Percentiles rank a stretch among this genome's conserved stretches.
phyloP scores from a whole-genome alignment of 2,329 filamentous ascomycete species.

The Fusarium nisikadoi region DNA sequence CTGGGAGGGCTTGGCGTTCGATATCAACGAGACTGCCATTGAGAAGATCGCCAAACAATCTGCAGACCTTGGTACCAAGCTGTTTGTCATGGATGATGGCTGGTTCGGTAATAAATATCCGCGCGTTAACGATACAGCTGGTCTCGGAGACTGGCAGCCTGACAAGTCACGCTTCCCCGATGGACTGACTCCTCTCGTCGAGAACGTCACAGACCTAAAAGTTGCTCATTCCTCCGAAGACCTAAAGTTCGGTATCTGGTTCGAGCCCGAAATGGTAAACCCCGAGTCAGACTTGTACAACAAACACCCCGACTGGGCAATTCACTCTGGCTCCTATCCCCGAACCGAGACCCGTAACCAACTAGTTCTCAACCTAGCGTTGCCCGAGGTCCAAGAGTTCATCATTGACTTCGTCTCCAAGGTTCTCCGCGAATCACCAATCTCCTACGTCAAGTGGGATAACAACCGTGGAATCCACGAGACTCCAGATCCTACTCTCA shows the following conservation, averaged over 20 bases:
- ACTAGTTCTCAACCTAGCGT: constrained; percentile 69
- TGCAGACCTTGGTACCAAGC: constrained; percentile 66
- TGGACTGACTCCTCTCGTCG: constrained; percentile 63
- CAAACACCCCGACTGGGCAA: constrained; percentile 71
- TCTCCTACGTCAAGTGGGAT: constrained; percentile 75
- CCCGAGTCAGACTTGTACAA: constrained; percentile 69
- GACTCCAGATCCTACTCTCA: constrained; percentile 60
- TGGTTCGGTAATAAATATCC: constrained; percentile 72
- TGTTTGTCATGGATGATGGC: constrained; percentile 74
- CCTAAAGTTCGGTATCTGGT: constrained; percentile 72
- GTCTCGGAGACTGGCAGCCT: constrained; percentile 71
- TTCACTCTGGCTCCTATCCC: constrained; percentile 67
- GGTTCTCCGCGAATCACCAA: constrained; percentile 63
- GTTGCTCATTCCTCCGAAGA: constrained; percentile 57
- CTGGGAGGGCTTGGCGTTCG: constrained; percentile 71
- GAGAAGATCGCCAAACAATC: constrained; percentile 65
- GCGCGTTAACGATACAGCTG: constrained; percentile 65
- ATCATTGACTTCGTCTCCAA: constrained; percentile 66
- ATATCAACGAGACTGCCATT: constrained; percentile 66
- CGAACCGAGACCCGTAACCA: constrained; percentile 67
- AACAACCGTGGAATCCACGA: constrained; percentile 75
- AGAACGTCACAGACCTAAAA: constrained; percentile 60
- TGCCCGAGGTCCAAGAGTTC: constrained; percentile 71
- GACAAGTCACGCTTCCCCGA: constrained; percentile 69
- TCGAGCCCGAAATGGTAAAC: constrained; percentile 76